These are phyloP conservation scores for Globisporangium splendens DNA, from an alignment of 352 stramenopile genomes.

Conservation along the genomic window DNA sequence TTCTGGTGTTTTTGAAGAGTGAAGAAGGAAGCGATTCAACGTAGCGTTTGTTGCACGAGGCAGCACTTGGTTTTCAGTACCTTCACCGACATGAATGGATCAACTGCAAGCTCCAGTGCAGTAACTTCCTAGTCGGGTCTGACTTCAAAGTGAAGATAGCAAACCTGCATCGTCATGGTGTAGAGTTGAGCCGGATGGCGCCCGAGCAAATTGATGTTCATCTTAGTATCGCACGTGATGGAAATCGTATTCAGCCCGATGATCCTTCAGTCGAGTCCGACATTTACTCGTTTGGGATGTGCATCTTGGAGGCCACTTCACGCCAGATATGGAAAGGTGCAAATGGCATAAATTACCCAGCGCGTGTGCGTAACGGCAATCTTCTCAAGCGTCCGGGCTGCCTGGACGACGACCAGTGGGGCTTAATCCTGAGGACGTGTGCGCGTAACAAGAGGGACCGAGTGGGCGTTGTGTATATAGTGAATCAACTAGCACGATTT, in stretches of 20 bases:
- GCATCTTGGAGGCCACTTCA: constrained; percentile 10
- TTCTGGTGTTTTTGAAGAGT: constrained; percentile 2
- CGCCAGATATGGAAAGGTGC: neutral
- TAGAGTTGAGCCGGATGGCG: constrained; percentile 2
- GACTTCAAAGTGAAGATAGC: constrained; percentile 14
- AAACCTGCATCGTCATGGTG: too few relatives aligned
- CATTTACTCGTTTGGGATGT: constrained; percentile 26
- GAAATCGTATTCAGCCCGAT: too few relatives aligned
- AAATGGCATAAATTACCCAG: neutral
- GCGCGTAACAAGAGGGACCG: neutral
- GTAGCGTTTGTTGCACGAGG: constrained; percentile 21
- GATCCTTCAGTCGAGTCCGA: constrained; percentile 9
- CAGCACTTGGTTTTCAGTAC: constrained; percentile 25
- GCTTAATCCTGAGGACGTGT: neutral
- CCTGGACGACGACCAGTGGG: constrained; percentile 7
- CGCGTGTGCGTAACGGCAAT: neutral
- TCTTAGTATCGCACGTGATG: neutral
- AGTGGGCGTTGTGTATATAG: neutral
- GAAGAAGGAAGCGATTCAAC: neutral
- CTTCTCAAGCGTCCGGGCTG: neutral
- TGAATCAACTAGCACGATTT: neutral
- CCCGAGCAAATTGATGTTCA: neutral
- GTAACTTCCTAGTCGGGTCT: constrained; percentile 9
- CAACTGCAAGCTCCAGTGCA: constrained; percentile 8
- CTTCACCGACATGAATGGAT: constrained; percentile 20